Evolutionary conservation across 768 basidiomycete genomes (phyloP).

Genomic region (Leccinum arenicola): DNA sequence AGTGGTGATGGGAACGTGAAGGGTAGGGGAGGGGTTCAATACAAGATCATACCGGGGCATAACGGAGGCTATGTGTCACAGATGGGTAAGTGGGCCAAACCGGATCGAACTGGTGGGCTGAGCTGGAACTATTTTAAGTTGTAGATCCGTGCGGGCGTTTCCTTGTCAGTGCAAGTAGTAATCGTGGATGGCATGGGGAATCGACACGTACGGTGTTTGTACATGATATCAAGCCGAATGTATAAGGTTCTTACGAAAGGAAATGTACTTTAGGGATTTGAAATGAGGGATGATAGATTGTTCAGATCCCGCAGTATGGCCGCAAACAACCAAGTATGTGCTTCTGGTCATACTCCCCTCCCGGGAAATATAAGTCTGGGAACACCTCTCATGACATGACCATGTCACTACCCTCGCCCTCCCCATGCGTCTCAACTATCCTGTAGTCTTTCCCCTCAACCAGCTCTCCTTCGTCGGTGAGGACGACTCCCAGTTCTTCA

Average conservation of each 20-base stretch:
- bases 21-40: conserved; percentile 70
- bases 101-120: conserved; percentile 24
- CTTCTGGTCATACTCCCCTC: conserved; percentile 34
- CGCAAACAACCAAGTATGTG: conserved; percentile 28
- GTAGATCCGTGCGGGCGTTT: conserved; percentile 83
- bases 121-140: conserved; percentile 46
- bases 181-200: conserved; percentile 92
- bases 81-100: conserved; percentile 64
- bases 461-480: conserved; percentile 38
- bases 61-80: conserved; percentile 93
- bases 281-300: conserved; percentile 19
- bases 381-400: conserved; percentile 1
- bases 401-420: conserved; percentile 23
- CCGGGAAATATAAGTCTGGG: conserved; percentile 31
- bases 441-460: conserved; percentile 33
- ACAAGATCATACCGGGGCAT: conserved; percentile 95
- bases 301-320: conserved; percentile 34
- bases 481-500: conserved; percentile 54
- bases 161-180: conserved; percentile 88
- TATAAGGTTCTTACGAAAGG: conserved; percentile 34
- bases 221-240: conserved; percentile 70
- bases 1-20: conserved; percentile 61
- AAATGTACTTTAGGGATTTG: conserved; percentile 31
- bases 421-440: conserved; percentile 31
- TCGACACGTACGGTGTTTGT: conserved; percentile 88